Evolutionary conservation across 768 basidiomycete genomes (phyloP).

Genomic region (Phlegmacium glaucopus): DNA sequence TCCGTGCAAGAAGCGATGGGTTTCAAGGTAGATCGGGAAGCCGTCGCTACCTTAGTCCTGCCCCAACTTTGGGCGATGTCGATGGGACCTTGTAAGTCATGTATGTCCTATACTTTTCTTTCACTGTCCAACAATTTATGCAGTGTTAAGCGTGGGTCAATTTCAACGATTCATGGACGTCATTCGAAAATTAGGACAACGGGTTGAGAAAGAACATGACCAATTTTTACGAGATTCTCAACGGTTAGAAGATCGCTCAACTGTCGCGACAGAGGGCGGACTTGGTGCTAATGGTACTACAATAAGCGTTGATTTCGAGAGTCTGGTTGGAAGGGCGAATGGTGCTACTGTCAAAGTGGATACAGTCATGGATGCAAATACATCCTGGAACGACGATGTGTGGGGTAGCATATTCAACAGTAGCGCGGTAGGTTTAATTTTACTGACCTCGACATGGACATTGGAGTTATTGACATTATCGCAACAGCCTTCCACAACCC

Average conservation of each 20-base stretch:
- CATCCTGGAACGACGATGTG: constrained; percentile 77
- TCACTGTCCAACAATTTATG: constrained; percentile 3
- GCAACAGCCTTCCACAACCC: constrained; percentile 3
- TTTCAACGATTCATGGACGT: constrained; percentile 92
- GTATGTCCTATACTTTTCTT: neutral
- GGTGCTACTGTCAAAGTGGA: constrained; percentile 45
- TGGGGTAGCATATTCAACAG: constrained; percentile 77
- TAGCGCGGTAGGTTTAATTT: constrained; percentile 22
- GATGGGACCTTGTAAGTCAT: constrained; percentile 80
- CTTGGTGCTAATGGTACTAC: constrained; percentile 36
- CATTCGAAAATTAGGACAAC: constrained; percentile 71
- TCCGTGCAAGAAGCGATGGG: constrained; percentile 97
- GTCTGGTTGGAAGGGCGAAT: constrained; percentile 65
- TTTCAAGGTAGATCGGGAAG: constrained; percentile 88
- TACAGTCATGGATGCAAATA: constrained; percentile 31
- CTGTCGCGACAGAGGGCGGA: constrained; percentile 42
- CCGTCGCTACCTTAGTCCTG: constrained; percentile 83
- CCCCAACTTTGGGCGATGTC: constrained; percentile 98
- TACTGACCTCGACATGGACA: neutral
- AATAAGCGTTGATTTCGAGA: constrained; percentile 71
- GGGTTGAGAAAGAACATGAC: constrained; percentile 90
- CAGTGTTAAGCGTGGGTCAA: constrained; percentile 80
- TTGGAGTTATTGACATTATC: constrained; percentile 18
- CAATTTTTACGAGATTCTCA: constrained; percentile 93
- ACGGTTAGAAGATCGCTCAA: constrained; percentile 77